Percentiles rank a stretch among this genome's conserved stretches.
Evolutionary conservation across 2,329 filamentous ascomycete species (phyloP).

Genomic region (Aspergillus pseudoterreus): DNA sequence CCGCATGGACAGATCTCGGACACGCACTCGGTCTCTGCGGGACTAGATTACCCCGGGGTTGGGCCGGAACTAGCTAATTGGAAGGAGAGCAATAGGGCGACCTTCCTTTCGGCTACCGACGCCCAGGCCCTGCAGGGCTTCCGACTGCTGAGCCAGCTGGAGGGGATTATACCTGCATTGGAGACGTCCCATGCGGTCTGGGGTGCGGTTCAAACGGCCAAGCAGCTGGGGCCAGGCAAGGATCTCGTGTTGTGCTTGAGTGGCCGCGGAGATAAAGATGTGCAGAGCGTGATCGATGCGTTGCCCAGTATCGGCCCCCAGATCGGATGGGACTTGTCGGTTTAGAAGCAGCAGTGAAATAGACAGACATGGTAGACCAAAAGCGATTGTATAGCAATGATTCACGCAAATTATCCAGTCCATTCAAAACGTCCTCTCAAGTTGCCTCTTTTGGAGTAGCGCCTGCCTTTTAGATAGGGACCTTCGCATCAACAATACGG

Average conservation of each 20-base stretch:
- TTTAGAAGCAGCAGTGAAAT: too few species aligned
- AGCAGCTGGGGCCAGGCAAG: constrained; percentile 78
- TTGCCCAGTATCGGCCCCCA: constrained; percentile 76
- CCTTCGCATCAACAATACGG: too few species aligned
- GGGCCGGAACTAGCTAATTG: constrained; percentile 84
- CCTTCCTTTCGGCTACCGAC: constrained; percentile 87
- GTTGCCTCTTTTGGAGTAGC: too few species aligned
- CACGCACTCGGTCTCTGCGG: constrained; percentile 89
- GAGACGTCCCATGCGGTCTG: constrained; percentile 88
- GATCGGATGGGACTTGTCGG: constrained; percentile 61
- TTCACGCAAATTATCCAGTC: too few species aligned
- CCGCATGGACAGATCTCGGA: constrained; percentile 83
- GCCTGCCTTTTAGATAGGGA: too few species aligned
- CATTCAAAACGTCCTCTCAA: too few species aligned
- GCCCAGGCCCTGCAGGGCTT: constrained; percentile 83
- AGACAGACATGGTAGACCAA: too few species aligned
- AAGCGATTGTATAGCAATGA: too few species aligned
- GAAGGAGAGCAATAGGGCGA: constrained; percentile 82
- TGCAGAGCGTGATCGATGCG: constrained; percentile 91
- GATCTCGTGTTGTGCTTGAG: constrained; percentile 89
- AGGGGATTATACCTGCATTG: constrained; percentile 92
- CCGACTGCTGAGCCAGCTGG: constrained; percentile 72
- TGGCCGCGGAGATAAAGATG: constrained; percentile 92
- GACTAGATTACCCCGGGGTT: constrained; percentile 91
- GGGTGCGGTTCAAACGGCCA: constrained; percentile 80